Conservation (phyloP, 2,329 filamentous ascomycete species). For the Diatrype stigma region DNA sequence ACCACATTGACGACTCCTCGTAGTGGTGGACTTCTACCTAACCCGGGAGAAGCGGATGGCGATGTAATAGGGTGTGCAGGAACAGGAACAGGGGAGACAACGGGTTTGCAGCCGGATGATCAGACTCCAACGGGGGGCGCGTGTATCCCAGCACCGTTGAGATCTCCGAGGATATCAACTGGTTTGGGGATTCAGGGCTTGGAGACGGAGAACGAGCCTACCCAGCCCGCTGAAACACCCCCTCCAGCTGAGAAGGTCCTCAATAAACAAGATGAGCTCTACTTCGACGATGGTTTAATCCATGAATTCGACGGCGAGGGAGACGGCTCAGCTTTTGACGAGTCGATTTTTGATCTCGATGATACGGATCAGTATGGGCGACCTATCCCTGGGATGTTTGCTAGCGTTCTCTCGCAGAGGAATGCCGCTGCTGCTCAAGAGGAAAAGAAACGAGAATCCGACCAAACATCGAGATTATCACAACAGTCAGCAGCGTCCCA, state of each 20-base stretch:
- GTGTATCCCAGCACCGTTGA: conserved; percentile 4
- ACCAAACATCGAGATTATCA: conserved; percentile 42
- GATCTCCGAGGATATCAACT: conserved; percentile 19
- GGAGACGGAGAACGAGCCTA: conserved; percentile 13
- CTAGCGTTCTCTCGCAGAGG: conserved; percentile 45
- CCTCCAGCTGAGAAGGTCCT: conserved; percentile 12
- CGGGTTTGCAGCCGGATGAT: conserved; percentile 20
- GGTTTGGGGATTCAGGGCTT: conserved; percentile 43
- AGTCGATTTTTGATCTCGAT: conserved; percentile 68
- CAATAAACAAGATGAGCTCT: conserved; percentile 57
- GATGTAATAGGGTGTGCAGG: conserved; percentile 54
- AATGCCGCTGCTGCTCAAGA: conserved; percentile 30
- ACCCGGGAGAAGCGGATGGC: conserved; percentile 52
- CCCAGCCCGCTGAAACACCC: conserved; percentile 13
- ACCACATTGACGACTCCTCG: conserved; percentile 49
- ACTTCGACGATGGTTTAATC: conserved; percentile 63
- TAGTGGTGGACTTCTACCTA: conserved; percentile 42
- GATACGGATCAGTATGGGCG: conserved; percentile 60
- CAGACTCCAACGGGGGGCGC: conserved; percentile 2
- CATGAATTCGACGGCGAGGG: conserved; percentile 48
- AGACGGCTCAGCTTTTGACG: conserved; percentile 60
- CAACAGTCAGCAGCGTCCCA: conserved; percentile 38
- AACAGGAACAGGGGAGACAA: conserved; percentile 46
- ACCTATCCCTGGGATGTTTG: conserved; percentile 56
- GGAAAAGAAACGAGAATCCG: conserved; percentile 41